Evolutionary conservation across 129 eudicot genomes (phyloP).

Genomic region (Glebionis coronaria): DNA sequence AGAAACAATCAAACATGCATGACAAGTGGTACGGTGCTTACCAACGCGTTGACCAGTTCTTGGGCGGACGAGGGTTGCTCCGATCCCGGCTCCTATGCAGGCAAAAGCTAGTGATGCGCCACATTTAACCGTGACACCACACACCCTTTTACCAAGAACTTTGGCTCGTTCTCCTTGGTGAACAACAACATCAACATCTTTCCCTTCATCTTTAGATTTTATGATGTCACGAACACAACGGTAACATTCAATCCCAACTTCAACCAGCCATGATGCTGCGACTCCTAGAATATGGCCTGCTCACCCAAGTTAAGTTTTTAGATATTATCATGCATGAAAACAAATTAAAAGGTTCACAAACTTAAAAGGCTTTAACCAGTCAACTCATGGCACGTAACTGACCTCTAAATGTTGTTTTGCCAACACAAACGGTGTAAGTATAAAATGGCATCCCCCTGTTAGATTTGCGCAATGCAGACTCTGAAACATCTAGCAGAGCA

Average conservation of each 20-base stretch:
- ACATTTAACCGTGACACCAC: constrained; percentile 46
- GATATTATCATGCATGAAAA: no score
- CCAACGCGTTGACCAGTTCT: constrained; percentile 78
- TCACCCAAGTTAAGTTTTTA: constrained; percentile 8
- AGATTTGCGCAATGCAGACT: constrained; percentile 87
- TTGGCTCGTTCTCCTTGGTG: constrained; percentile 29
- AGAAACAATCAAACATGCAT: neutral
- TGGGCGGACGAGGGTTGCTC: constrained; percentile 71
- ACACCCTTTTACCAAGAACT: constrained; percentile 58
- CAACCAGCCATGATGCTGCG: constrained; percentile 83
- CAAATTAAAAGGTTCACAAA: no score
- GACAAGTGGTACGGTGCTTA: constrained; percentile 26
- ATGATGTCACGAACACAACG: constrained; percentile 42
- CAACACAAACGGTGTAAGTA: constrained; percentile 53
- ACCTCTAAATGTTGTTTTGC: constrained; percentile 90
- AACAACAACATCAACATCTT: constrained; percentile 20
- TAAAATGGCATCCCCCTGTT: constrained; percentile 59
- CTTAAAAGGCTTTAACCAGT: no score
- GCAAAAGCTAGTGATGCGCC: constrained; percentile 71
- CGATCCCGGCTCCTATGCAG: constrained; percentile 93
- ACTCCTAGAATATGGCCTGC: constrained; percentile 83
- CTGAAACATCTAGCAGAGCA: constrained; percentile 61
- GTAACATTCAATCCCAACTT: constrained; percentile 67
- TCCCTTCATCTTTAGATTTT: constrained; percentile 32
- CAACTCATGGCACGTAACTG: constrained; percentile 17